Percentiles rank a stretch among this genome's conserved stretches.
phyloP scores from a whole-genome alignment of 345 rosid species.

The Hypericum androsaemum region DNA sequence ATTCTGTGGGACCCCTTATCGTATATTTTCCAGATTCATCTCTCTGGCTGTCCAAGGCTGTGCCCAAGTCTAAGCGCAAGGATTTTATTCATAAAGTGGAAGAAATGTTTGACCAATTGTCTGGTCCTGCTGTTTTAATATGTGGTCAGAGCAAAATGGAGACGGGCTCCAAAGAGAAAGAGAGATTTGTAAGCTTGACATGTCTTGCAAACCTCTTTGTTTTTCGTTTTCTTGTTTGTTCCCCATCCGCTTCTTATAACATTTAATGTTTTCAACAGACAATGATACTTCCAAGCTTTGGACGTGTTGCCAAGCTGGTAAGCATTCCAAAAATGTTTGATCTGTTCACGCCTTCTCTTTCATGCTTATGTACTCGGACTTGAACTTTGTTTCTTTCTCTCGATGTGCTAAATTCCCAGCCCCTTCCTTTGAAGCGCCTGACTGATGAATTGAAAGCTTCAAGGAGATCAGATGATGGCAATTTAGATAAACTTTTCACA shows the following conservation, averaged over 20 bases:
- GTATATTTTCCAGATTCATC: constrained; percentile 92
- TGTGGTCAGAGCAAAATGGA: constrained; percentile 84
- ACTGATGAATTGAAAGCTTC: constrained; percentile 69
- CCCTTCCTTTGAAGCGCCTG: constrained; percentile 73
- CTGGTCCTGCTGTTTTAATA: constrained; percentile 79
- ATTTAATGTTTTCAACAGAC: constrained; percentile 40
- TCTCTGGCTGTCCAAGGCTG: constrained; percentile 91
- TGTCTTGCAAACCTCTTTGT: neutral
- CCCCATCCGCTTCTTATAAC: neutral
- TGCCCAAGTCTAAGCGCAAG: constrained; percentile 57
- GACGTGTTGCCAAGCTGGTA: constrained; percentile 88
- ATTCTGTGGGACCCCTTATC: constrained; percentile 62
- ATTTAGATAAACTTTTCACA: constrained; percentile 67
- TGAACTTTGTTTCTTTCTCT: too few species aligned
- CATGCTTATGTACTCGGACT: too few species aligned
- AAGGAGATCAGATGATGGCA: constrained; percentile 49
- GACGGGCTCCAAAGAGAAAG: constrained; percentile 72
- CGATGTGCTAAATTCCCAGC: constrained; percentile 38
- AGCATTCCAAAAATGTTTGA: constrained; percentile 13
- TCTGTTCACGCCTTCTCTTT: too few species aligned
- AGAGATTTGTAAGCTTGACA: constrained; percentile 62
- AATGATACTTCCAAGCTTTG: constrained; percentile 88
- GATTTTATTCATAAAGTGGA: constrained; percentile 67
- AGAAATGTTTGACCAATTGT: constrained; percentile 66
- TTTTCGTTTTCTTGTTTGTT: constrained; percentile 12